Evolutionary conservation across 768 basidiomycete genomes (phyloP).

Genomic region (Kwoniella sp.): DNA sequence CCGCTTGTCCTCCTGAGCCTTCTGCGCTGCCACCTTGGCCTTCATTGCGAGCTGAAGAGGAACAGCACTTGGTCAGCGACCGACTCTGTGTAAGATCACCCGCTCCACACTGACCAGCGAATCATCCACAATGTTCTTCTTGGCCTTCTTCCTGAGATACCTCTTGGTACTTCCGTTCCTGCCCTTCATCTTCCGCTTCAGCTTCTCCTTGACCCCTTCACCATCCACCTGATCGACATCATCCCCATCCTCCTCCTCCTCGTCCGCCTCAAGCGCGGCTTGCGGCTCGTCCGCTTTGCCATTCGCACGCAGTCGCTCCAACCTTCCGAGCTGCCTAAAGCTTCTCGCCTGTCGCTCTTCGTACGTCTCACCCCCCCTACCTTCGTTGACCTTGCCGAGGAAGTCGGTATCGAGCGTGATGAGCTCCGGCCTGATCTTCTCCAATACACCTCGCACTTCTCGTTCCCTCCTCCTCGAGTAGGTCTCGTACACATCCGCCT

Average conservation of each 20-base stretch:
- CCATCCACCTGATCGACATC: conserved; percentile 48
- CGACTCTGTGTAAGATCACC: too few species aligned
- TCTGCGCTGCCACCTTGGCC: conserved; percentile 38
- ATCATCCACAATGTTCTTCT: conserved; percentile 92
- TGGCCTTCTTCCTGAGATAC: conserved; percentile 70
- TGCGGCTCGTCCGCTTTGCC: conserved; percentile 57
- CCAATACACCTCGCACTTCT: conserved; percentile 82
- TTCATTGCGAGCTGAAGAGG: conserved; percentile 30
- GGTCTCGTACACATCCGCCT: conserved; percentile 92
- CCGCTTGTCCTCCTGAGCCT: conserved; percentile 26
- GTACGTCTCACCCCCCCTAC: conserved; percentile 39
- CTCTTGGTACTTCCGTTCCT: conserved; percentile 76
- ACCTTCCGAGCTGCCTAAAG: conserved; percentile 51
- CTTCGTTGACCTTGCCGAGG: conserved; percentile 46
- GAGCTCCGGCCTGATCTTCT: conserved; percentile 92
- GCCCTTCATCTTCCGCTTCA: conserved; percentile 74
- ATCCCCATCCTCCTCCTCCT: conserved; percentile 56
- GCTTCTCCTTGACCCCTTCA: conserved; percentile 52
- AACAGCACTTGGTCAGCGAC: neutral
- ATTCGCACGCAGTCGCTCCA: conserved; percentile 67
- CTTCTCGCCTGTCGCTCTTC: conserved; percentile 46
- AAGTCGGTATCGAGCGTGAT: conserved; percentile 61
- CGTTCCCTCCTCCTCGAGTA: conserved; percentile 74
- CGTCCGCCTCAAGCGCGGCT: conserved; percentile 59
- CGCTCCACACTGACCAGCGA: conserved; percentile 53